Evolutionary conservation across 1,139 yeast genomes (phyloP).

Genomic region (Hansenula anomala): DNA sequence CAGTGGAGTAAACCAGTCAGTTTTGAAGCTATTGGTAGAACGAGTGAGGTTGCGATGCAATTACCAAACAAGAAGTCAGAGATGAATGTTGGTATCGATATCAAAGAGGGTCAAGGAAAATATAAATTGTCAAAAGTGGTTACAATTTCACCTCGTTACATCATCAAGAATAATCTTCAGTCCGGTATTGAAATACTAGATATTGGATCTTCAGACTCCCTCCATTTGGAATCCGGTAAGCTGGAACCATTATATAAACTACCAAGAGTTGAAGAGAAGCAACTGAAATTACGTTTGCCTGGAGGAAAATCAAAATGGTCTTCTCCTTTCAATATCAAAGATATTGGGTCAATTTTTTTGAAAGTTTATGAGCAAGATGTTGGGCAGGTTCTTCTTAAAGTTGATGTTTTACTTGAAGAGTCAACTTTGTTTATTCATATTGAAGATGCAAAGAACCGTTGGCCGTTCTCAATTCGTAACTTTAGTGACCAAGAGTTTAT

Average conservation of each 20-base stretch:
- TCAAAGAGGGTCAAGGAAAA: constrained; percentile 85
- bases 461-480: constrained; percentile 94
- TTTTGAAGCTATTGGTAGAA: constrained; percentile 88
- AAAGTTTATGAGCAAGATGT: constrained; percentile 59
- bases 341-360: constrained; percentile 75
- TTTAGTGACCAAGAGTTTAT: constrained; percentile 81
- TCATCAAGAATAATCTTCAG: constrained; percentile 58
- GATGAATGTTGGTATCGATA: constrained; percentile 68
- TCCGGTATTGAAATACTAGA: constrained; percentile 62
- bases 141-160: constrained; percentile 77
- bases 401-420: constrained; percentile 70
- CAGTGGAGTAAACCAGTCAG: constrained; percentile 74
- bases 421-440: constrained; percentile 79
- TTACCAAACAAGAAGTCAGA: constrained; percentile 58
- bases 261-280: constrained; percentile 34
- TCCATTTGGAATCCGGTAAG: constrained; percentile 42
- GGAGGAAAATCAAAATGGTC: constrained; percentile 72
- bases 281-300: constrained; percentile 40
- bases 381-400: constrained; percentile 67
- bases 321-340: constrained; percentile 79
- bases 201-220: constrained; percentile 52
- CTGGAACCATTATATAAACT: constrained; percentile 64
- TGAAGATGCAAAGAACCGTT: constrained; percentile 65
- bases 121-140: constrained; percentile 76
- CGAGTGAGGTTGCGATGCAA: constrained; percentile 59